Conservation (phyloP, 2,329 filamentous ascomycete genomes). For the Chrysosporium queenslandicum region DNA sequence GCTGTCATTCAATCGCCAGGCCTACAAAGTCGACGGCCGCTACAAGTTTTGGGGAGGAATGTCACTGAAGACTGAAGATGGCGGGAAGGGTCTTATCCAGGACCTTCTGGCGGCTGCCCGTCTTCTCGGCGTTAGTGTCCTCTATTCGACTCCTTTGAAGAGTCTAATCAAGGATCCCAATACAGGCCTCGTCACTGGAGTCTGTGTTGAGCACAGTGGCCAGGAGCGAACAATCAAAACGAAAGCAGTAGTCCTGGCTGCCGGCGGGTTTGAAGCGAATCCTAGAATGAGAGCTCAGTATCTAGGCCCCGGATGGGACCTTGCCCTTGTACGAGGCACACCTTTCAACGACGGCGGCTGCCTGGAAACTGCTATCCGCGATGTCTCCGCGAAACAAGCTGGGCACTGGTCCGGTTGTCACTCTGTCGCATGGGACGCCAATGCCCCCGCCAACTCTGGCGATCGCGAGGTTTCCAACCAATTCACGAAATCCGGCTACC, state of each 20-base stretch:
- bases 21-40: constrained; percentile 52
- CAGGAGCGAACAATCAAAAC: constrained; percentile 18
- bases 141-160: constrained; percentile 40
- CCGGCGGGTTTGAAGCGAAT: constrained; percentile 56
- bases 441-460: constrained; percentile 46
- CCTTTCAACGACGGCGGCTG: constrained; percentile 55
- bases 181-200: constrained; percentile 19
- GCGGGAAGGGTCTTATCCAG: constrained; percentile 50
- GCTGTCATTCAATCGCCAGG: constrained; percentile 55
- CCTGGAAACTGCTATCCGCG: constrained; percentile 44
- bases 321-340: constrained; percentile 52
- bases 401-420: constrained; percentile 59
- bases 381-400: constrained; percentile 42
- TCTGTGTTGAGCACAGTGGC: constrained; percentile 17
- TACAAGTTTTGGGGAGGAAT: constrained; percentile 60
- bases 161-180: constrained; percentile 18
- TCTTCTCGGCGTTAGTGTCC: constrained; percentile 36
- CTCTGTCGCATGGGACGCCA: constrained; percentile 55
- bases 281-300: constrained; percentile 46
- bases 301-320: constrained; percentile 53
- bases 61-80: constrained; percentile 48
- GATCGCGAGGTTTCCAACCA: constrained; percentile 54
- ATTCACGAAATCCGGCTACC: constrained; percentile 60
- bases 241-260: constrained; percentile 28
- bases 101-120: constrained; percentile 40